Evolutionary conservation across 345 rosid species (phyloP).

Genomic region (Salix suchowensis): DNA sequence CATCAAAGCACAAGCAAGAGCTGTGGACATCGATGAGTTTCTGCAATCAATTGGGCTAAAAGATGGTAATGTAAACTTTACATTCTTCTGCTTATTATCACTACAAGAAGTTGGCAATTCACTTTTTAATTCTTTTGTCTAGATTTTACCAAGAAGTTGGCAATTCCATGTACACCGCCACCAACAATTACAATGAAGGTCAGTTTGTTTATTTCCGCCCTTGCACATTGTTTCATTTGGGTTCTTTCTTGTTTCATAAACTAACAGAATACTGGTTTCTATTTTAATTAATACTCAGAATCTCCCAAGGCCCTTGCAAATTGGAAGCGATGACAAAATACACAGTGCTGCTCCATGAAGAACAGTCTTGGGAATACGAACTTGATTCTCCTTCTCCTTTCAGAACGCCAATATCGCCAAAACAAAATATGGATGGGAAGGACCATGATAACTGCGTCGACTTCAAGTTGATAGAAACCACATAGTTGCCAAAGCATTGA

Average conservation of each 20-base stretch:
- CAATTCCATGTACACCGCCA: slow-evolving; percentile 5
- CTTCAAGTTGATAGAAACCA: slow-evolving; percentile 29
- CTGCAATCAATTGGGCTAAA: slow-evolving; percentile 34
- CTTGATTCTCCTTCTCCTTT: slow-evolving; percentile 17
- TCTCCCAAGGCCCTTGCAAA: slow-evolving; percentile 19
- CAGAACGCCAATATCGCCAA: slow-evolving; percentile 26
- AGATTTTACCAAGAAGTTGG: slow-evolving; percentile 16
- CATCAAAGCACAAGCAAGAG: slow-evolving; percentile 29
- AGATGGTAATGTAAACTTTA: slow-evolving; percentile 19
- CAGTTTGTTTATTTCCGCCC: background rate
- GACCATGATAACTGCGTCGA: slow-evolving; percentile 9
- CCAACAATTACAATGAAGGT: slow-evolving; percentile 18
- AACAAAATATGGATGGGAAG: background rate
- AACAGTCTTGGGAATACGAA: slow-evolving; percentile 5
- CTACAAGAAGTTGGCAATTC: background rate
- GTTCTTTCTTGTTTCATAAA: background rate
- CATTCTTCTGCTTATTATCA: background rate
- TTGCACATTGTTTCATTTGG: background rate
- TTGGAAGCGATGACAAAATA: slow-evolving; percentile 17
- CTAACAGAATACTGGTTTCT: background rate
- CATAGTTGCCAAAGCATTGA: slow-evolving; percentile 22
- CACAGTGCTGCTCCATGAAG: slow-evolving; percentile 8
- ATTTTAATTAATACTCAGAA: slow-evolving; percentile 19
- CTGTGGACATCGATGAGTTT: slow-evolving; percentile 30
- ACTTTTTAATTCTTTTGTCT: background rate